Percentiles rank a stretch among this genome's conserved stretches.
phyloP scores from a whole-genome alignment of 2,329 filamentous ascomycete genomes.

The Diaporthe sp. region DNA sequence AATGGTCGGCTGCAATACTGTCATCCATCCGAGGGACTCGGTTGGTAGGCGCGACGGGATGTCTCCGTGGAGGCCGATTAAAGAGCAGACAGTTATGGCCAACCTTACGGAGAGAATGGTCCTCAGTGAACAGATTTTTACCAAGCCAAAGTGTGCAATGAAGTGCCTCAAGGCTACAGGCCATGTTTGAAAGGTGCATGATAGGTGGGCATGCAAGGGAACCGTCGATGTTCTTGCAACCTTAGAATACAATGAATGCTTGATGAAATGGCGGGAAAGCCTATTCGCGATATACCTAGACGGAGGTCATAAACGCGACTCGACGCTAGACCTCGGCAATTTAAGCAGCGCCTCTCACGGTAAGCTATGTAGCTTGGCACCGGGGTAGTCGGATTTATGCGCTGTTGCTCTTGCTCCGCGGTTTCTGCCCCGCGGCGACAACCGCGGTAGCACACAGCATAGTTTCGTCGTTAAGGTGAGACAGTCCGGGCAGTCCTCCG shows the following conservation, averaged over 20 bases:
- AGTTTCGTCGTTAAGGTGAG: neutral
- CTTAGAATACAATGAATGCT: no score
- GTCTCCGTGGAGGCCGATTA: no score
- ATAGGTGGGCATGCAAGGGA: no score
- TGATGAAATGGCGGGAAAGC: neutral
- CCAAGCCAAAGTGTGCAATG: no score
- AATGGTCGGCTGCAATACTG: neutral
- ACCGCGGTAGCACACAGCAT: neutral
- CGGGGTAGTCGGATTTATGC: neutral
- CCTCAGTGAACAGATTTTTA: no score
- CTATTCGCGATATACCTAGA: neutral
- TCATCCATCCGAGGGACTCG: no score
- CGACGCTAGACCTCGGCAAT: neutral
- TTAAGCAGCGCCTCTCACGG: neutral
- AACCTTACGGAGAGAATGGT: no score
- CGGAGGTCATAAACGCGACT: neutral
- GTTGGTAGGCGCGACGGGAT: no score
- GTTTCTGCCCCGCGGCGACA: neutral
- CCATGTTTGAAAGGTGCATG: no score
- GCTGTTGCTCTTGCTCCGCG: neutral
- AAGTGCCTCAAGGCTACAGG: no score
- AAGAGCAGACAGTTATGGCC: no score
- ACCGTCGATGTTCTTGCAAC: no score
- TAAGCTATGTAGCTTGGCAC: neutral
- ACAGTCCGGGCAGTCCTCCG: neutral